A percentile compares a stretch with the other conserved stretches of the same genome.
Conservation (phyloP, 176 grass and related monocot genomes). For the barley (Hordeum vulgare) region DNA sequence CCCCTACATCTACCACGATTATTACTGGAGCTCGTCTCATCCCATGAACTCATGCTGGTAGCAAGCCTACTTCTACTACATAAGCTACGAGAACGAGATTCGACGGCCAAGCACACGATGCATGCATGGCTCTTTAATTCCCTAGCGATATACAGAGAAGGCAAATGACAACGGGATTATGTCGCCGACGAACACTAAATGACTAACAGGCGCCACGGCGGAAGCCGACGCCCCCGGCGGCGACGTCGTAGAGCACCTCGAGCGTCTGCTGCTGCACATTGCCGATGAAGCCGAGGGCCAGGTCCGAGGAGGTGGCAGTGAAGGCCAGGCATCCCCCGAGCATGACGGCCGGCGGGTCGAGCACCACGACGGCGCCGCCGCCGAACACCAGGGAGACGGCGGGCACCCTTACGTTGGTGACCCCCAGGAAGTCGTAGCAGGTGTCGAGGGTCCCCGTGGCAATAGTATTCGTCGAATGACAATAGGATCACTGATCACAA, state of each 20-base stretch:
- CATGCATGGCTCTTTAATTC: no score
- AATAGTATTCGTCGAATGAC: no score
- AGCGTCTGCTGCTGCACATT: conserved; percentile 56
- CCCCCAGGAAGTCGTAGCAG: conserved; percentile 44
- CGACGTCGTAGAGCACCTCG: conserved; percentile 33
- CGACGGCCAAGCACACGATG: no score
- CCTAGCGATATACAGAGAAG: no score
- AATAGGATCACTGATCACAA: no score
- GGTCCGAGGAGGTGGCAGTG: conserved; percentile 1
- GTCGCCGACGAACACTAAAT: background rate
- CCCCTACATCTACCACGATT: no score
- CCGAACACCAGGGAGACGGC: conserved; percentile 23
- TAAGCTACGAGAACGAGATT: no score
- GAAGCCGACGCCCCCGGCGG: background rate
- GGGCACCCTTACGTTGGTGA: conserved; percentile 18
- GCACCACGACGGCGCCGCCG: background rate
- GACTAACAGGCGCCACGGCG: background rate
- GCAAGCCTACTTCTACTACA: no score
- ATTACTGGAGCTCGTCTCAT: no score
- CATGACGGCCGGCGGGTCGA: conserved; percentile 25
- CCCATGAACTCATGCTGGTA: no score
- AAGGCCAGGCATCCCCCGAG: conserved; percentile 26
- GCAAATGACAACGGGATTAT: no score
- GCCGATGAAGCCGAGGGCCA: conserved; percentile 13
- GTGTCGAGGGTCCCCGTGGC: conserved; percentile 30